phyloP scores from a whole-genome alignment of 176 grass and related monocot genomes.

The Oryza meyeriana region DNA sequence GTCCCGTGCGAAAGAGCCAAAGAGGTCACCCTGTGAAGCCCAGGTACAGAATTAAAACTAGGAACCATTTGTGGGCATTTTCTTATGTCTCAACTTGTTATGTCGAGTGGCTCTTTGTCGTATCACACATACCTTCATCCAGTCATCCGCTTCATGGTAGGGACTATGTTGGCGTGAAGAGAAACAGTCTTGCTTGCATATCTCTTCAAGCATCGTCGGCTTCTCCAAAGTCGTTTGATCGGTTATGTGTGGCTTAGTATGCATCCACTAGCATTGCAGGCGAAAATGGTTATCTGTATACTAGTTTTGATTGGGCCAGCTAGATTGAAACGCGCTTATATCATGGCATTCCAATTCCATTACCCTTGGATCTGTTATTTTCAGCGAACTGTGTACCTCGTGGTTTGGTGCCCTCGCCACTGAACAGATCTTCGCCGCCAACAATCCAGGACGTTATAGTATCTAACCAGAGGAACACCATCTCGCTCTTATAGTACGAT shows the following conservation, averaged over 20 bases:
- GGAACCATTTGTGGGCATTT: background rate
- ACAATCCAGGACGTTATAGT: background rate
- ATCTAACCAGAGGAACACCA: background rate
- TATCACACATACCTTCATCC: too few species aligned
- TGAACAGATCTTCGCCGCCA: background rate
- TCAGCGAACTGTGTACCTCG: slow-evolving; percentile 18
- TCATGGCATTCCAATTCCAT: background rate
- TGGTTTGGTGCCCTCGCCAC: background rate
- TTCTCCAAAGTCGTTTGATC: background rate
- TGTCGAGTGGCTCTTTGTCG: too few species aligned
- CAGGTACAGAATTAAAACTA: too few species aligned
- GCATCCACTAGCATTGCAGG: background rate
- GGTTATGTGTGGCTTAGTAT: background rate
- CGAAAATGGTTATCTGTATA: background rate
- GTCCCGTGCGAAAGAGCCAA: too few species aligned
- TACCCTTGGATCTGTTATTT: background rate
- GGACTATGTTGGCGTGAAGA: background rate
- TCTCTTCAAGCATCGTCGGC: background rate
- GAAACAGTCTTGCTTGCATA: background rate
- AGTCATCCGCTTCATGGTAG: too few species aligned
- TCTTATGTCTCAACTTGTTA: background rate
- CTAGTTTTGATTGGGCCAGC: background rate
- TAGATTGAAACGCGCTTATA: background rate
- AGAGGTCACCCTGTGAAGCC: too few species aligned
- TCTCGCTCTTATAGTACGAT: background rate